phyloP scores from a whole-genome alignment of 2,329 filamentous ascomycete genomes.

The Metarhizium rileyi region DNA sequence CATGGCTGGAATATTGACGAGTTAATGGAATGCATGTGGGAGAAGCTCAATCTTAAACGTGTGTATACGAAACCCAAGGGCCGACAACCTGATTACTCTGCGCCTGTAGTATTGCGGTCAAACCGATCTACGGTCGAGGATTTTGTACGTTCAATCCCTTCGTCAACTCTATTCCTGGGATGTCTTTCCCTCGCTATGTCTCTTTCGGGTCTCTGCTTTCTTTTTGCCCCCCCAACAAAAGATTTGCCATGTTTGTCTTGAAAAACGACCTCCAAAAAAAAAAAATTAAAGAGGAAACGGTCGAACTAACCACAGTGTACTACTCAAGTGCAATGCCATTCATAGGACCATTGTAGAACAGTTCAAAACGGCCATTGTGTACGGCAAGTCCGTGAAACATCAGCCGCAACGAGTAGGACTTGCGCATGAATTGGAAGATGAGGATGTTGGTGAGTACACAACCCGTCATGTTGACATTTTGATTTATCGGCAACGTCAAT shows the following conservation, averaged over 20 bases:
- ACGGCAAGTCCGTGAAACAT: slow-evolving; percentile 96
- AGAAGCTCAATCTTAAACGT: slow-evolving; percentile 81
- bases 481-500: neutral
- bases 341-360: slow-evolving; percentile 93
- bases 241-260: too few relatives aligned
- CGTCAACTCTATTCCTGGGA: neutral
- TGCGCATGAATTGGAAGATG: slow-evolving; percentile 82
- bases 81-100: slow-evolving; percentile 80
- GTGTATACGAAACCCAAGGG: slow-evolving; percentile 99
- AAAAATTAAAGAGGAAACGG: neutral
- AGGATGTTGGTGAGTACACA: slow-evolving; percentile 76
- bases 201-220: neutral
- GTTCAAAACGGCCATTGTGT: slow-evolving; percentile 92
- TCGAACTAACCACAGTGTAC: slow-evolving; percentile 21
- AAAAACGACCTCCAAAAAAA: too few relatives aligned
- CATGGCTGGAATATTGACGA: slow-evolving; percentile 98
- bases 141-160: slow-evolving; percentile 59
- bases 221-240: too few relatives aligned
- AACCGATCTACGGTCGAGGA: slow-evolving; percentile 86
- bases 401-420: slow-evolving; percentile 94
- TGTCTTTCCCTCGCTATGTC: too few relatives aligned
- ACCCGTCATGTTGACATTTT: neutral
- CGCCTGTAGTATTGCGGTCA: slow-evolving; percentile 80
- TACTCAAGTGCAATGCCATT: slow-evolving; percentile 80
- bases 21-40: slow-evolving; percentile 96